Evolutionary conservation across 352 stramenopile genomes (phyloP).

Genomic region (Phytophthora aleatoria): DNA sequence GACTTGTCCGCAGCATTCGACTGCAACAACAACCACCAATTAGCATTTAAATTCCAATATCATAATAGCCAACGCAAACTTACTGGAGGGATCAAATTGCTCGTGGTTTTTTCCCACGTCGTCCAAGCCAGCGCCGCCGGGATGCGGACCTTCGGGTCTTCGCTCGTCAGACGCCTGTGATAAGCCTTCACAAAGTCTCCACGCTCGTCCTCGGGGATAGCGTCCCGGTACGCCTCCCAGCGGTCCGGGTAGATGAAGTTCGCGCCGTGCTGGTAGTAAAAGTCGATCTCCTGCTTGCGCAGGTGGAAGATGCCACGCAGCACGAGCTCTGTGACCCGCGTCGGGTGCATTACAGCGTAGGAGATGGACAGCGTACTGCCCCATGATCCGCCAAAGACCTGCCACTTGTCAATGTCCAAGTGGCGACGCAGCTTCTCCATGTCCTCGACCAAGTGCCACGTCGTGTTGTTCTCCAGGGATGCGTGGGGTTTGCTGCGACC

Average conservation of each 20-base stretch:
- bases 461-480: constrained; percentile 91
- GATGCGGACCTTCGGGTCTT: constrained; percentile 83
- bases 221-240: constrained; percentile 89
- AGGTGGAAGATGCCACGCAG: constrained; percentile 94
- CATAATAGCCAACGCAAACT: constrained; percentile 8
- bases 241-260: constrained; percentile 91
- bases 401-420: constrained; percentile 90
- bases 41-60: neutral
- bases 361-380: constrained; percentile 92
- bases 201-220: constrained; percentile 88
- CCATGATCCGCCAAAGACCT: constrained; percentile 95
- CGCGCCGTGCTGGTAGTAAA: constrained; percentile 92
- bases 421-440: constrained; percentile 91
- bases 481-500: constrained; percentile 89
- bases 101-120: constrained; percentile 91
- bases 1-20: constrained; percentile 73
- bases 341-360: constrained; percentile 92
- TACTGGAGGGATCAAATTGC: constrained; percentile 78
- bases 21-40: constrained; percentile 27
- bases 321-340: constrained; percentile 85
- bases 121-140: constrained; percentile 90
- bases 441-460: constrained; percentile 92
- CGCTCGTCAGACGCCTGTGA: constrained; percentile 86
- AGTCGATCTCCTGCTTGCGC: constrained; percentile 91
- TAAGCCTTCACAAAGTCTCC: constrained; percentile 87